These are phyloP conservation scores for Coemansia asiatica DNA, from an alignment of 192 early-diverging fungal species.

Conservation along the genomic window DNA sequence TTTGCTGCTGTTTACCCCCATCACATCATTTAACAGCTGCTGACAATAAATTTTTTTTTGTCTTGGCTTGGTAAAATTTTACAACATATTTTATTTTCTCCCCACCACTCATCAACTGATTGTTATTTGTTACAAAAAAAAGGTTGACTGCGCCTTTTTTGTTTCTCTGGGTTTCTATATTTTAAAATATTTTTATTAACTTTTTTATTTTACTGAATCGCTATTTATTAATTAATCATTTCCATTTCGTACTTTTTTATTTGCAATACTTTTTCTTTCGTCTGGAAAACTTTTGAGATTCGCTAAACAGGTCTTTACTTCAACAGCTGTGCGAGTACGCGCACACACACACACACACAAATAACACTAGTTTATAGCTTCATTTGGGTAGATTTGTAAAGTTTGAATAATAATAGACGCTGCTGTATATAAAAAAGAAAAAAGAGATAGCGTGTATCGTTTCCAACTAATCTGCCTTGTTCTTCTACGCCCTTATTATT, in stretches of 20 bases:
- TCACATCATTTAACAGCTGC: too few species aligned
- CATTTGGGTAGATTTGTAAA: background rate
- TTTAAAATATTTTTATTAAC: background rate
- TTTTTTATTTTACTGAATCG: background rate
- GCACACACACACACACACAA: background rate
- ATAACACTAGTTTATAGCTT: background rate
- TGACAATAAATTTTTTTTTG: background rate
- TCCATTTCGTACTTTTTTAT: background rate
- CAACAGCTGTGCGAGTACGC: too few species aligned
- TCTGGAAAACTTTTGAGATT: background rate
- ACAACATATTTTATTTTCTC: background rate
- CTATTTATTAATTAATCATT: slow-evolving; percentile 11
- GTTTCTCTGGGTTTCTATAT: background rate
- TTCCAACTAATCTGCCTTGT: background rate
- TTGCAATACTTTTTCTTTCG: background rate
- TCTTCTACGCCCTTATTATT: background rate
- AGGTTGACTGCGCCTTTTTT: slow-evolving; percentile 32
- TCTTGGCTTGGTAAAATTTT: background rate
- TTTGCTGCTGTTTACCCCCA: background rate
- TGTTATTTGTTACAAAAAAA: background rate
- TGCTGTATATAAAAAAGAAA: background rate
- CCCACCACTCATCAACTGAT: background rate
- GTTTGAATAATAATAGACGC: too few species aligned
- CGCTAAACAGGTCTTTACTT: too few species aligned
- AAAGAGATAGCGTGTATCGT: background rate